phyloP scores from a whole-genome alignment of 805 yeast species.

The Lipomyces japonicus region DNA sequence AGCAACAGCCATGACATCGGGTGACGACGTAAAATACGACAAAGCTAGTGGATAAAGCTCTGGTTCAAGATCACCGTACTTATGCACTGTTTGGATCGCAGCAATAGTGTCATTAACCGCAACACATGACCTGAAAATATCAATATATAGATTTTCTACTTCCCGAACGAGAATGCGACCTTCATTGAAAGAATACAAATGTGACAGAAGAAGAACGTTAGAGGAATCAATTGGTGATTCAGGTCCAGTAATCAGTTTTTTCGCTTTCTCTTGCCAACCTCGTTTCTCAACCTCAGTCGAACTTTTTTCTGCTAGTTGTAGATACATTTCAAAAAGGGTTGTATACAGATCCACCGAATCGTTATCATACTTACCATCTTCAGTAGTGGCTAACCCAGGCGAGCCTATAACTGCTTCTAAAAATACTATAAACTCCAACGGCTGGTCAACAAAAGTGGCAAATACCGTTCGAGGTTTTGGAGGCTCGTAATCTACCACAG shows the following conservation, averaged over 20 bases:
- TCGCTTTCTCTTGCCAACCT: constrained; percentile 68
- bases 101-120: constrained; percentile 54
- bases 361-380: constrained; percentile 54
- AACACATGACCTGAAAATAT: constrained; percentile 63
- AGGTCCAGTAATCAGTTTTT: constrained; percentile 46
- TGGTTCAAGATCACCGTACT: constrained; percentile 59
- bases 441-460: constrained; percentile 79
- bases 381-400: background rate
- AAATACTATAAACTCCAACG: constrained; percentile 84
- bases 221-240: constrained; percentile 53
- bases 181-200: constrained; percentile 42
- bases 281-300: constrained; percentile 39
- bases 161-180: constrained; percentile 33
- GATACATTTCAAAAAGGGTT: constrained; percentile 78
- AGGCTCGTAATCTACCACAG: constrained; percentile 64
- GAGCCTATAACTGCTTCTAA: constrained; percentile 62
- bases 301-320: constrained; percentile 50
- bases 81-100: constrained; percentile 54
- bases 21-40: constrained; percentile 56
- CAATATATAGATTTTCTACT: constrained; percentile 50
- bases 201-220: constrained; percentile 54
- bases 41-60: constrained; percentile 65
- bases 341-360: constrained; percentile 72
- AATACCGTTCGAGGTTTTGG: constrained; percentile 87
- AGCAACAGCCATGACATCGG: constrained; percentile 42